Conservation (phyloP, 768 basidiomycete species). For the Amanita jacksonii region DNA sequence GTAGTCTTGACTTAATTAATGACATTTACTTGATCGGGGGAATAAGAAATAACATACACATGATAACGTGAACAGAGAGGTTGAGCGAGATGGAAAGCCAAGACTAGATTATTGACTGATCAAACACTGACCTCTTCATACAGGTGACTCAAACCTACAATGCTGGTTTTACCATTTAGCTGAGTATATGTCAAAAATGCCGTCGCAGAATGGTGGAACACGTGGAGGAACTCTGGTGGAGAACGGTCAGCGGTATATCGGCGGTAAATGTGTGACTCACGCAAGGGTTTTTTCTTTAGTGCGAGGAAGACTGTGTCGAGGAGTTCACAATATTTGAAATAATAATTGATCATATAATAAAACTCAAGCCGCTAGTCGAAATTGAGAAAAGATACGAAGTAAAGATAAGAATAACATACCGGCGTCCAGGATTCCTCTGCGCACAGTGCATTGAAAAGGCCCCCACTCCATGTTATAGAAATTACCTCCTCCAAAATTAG, state of each 20-base stretch:
- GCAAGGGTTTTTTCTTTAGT: conserved; percentile 95
- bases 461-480: conserved; percentile 66
- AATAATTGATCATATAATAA: conserved; percentile 99
- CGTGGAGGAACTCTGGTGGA: conserved; percentile 82
- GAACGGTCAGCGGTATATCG: not conserved
- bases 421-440: conserved; percentile 72
- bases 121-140: not conserved
- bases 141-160: conserved; percentile 46
- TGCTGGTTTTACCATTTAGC: conserved; percentile 88
- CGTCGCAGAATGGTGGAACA: conserved; percentile 98
- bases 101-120: conserved; percentile 40
- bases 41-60: conserved; percentile 58
- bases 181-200: conserved; percentile 92
- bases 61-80: conserved; percentile 88
- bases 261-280: conserved; percentile 32
- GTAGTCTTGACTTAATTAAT: conserved; percentile 53
- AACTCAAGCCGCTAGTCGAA: conserved; percentile 70
- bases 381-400: conserved; percentile 6
- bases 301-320: conserved; percentile 96
- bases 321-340: conserved; percentile 95
- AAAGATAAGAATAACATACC: conserved; percentile 37
- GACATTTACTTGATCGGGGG: not conserved
- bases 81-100: conserved; percentile 94
- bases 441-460: conserved; percentile 74
- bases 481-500: conserved; percentile 89